Evolutionary conservation across 495 filamentous ascomycete genomes (phyloP).

Genomic region (Penicillium riverlandense): DNA sequence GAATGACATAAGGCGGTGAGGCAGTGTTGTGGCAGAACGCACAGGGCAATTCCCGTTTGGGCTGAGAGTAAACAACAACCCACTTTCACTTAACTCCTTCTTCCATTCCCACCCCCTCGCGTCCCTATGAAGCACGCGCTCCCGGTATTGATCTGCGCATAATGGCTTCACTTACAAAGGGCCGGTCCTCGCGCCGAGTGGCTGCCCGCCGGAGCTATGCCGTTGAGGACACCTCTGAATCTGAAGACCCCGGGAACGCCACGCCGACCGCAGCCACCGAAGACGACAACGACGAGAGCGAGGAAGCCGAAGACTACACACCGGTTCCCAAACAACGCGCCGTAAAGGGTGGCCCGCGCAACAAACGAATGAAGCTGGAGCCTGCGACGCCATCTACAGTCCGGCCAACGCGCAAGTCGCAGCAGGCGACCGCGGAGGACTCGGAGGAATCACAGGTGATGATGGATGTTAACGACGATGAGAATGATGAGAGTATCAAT

Average conservation of each 20-base stretch:
- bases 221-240: slow-evolving; percentile 68
- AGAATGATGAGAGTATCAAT: slow-evolving; percentile 39
- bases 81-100: slow-evolving; percentile 26
- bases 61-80: slow-evolving; percentile 45
- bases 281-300: slow-evolving; percentile 52
- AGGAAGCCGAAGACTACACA: slow-evolving; percentile 66
- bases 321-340: slow-evolving; percentile 50
- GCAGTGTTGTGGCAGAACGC: slow-evolving; percentile 32
- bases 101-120: slow-evolving; percentile 13
- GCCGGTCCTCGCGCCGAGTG: slow-evolving; percentile 67
- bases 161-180: slow-evolving; percentile 58
- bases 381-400: slow-evolving; percentile 35
- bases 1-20: slow-evolving; percentile 19
- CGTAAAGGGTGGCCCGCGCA: slow-evolving; percentile 32
- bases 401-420: slow-evolving; percentile 25
- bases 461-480: slow-evolving; percentile 3
- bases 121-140: slow-evolving; percentile 20
- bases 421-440: slow-evolving; percentile 24
- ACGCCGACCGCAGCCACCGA: slow-evolving; percentile 36
- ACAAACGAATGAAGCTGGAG: slow-evolving; percentile 54
- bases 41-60: slow-evolving; percentile 28
- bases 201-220: slow-evolving; percentile 62
- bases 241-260: slow-evolving; percentile 51
- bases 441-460: slow-evolving; percentile 23
- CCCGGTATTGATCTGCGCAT: slow-evolving; percentile 12